Evolutionary conservation across 768 basidiomycete species (phyloP).

Genomic region (Hypsizygus marmoreus): DNA sequence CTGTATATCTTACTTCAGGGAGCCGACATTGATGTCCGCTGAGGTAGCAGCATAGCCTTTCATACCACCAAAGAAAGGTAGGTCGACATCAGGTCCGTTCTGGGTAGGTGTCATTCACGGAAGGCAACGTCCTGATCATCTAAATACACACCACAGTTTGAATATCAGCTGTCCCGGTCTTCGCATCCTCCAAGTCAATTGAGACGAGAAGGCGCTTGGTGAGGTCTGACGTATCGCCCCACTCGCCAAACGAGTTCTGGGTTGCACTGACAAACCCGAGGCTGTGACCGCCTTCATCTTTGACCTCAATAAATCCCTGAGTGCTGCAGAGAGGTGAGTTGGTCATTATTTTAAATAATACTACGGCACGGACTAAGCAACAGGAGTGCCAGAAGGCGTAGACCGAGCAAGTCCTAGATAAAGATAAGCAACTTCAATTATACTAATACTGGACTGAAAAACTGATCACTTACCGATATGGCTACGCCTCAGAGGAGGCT

Average conservation of each 20-base stretch:
- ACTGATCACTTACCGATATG: background rate
- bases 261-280: constrained; percentile 9
- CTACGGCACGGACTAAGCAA: background rate
- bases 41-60: constrained; percentile 9
- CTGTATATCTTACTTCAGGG: constrained; percentile 1
- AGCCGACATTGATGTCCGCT: background rate
- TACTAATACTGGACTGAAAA: background rate
- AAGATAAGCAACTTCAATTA: background rate
- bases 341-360: background rate
- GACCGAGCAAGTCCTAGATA: background rate
- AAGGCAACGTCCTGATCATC: background rate
- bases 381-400: constrained; percentile 3
- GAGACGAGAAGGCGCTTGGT: constrained; percentile 13
- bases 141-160: constrained; percentile 10
- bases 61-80: constrained; percentile 16
- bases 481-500: constrained; percentile 2
- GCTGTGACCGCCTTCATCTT: constrained; percentile 7
- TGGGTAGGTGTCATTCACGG: background rate
- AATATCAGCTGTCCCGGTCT: constrained; percentile 7
- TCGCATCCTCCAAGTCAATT: constrained; percentile 7
- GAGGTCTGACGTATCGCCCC: constrained; percentile 1
- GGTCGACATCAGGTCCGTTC: constrained; percentile 17
- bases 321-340: background rate
- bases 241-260: constrained; percentile 14
- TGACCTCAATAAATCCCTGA: constrained; percentile 8